These are phyloP conservation scores for Arachis stenosperma DNA, from an alignment of 306 rosid genomes.

Conservation along the genomic window DNA sequence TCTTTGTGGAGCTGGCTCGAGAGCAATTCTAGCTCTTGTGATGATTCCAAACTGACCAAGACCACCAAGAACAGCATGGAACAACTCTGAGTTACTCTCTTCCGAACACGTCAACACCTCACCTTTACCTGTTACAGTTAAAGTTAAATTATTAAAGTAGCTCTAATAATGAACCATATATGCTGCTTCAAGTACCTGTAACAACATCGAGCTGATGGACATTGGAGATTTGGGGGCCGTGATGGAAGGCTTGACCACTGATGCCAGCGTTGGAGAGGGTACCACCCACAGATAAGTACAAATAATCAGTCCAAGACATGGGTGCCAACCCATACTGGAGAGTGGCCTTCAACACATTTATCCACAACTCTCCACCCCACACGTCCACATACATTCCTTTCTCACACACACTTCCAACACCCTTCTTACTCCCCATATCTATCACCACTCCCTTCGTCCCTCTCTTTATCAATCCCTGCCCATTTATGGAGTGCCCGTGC, in stretches of 20 bases:
- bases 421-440: constrained; percentile 52
- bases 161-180: no score
- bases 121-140: constrained; percentile 69
- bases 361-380: constrained; percentile 98
- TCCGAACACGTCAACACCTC: constrained; percentile 84
- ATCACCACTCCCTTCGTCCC: constrained; percentile 67
- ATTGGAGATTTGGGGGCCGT: constrained; percentile 90
- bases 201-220: constrained; percentile 85
- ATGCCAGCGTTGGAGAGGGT: constrained; percentile 94
- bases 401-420: constrained; percentile 39
- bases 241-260: constrained; percentile 91
- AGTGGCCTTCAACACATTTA: constrained; percentile 63
- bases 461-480: constrained; percentile 62
- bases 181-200: constrained; percentile 54
- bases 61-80: constrained; percentile 93
- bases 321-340: constrained; percentile 76
- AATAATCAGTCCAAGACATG: constrained; percentile 93
- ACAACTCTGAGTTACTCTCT: constrained; percentile 69
- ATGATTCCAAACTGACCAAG: constrained; percentile 98
- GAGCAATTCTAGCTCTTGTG: constrained; percentile 89
- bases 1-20: constrained; percentile 85
- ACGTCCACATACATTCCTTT: constrained; percentile 68
- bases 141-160: no score
- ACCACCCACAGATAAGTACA: constrained; percentile 92
- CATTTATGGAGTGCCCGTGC: constrained; percentile 96